phyloP scores from a whole-genome alignment of 2,329 filamentous ascomycete species.

The Alternaria novae-zelandiae region DNA sequence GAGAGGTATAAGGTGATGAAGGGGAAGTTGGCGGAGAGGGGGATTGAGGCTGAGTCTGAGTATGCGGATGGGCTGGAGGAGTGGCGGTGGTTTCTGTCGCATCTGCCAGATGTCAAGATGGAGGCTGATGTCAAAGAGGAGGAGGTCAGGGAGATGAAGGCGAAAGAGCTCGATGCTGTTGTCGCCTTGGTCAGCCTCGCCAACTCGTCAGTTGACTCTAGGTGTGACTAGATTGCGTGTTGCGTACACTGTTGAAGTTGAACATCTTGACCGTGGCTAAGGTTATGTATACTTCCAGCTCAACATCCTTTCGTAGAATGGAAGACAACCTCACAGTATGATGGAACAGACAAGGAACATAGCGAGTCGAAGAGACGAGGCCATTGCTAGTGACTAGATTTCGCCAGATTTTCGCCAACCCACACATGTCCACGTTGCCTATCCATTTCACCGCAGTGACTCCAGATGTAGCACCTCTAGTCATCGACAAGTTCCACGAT shows the following conservation, averaged over 20 bases:
- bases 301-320: background rate
- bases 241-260: background rate
- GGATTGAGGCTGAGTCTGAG: slow-evolving; percentile 1
- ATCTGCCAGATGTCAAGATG: background rate
- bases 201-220: background rate
- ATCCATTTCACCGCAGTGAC: no score
- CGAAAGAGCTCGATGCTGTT: slow-evolving; percentile 3
- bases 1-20: slow-evolving; percentile 13
- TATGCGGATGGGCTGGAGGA: slow-evolving; percentile 7
- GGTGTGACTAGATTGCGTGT: background rate
- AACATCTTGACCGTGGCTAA: background rate
- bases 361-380: background rate
- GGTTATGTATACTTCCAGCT: background rate
- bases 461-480: background rate
- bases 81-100: slow-evolving; percentile 8
- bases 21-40: background rate
- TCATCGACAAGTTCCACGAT: slow-evolving; percentile 47
- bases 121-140: background rate
- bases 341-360: background rate
- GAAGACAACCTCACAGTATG: background rate
- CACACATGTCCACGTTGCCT: background rate
- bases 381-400: background rate
- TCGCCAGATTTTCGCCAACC: no score
- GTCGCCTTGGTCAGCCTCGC: slow-evolving; percentile 5
- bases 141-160: background rate